Evolutionary conservation across 495 filamentous ascomycete species (phyloP), one percentile per base, ranked within the genome.

Genomic region (Hypoxylon lienhwacheense): DNA sequence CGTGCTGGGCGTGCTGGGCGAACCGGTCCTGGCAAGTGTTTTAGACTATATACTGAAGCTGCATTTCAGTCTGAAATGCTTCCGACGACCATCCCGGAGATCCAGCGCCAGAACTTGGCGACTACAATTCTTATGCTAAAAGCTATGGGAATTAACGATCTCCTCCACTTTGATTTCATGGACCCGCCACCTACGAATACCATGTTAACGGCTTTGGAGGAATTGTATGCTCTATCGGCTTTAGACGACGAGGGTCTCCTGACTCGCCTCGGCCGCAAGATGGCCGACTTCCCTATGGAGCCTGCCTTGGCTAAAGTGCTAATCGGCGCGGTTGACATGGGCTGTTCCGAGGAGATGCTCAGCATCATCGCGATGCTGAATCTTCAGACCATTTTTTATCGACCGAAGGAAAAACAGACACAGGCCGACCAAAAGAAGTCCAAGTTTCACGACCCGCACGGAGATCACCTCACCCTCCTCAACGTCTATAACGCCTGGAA

Each of bases 401-500:
- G 93, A 0, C 93, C 95, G 0, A 96, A 96, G 58, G 93, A 97
- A 59, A 97, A 97, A 67, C 93, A 97, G 63, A 81, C 85, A 41
- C 90, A 96, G 66, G 93, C 93, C 8, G 93, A 97, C 62, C 89
- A 96, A 69, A 97, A 97, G 77, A 97, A 97, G 68, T 79, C 90
- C 29, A 96, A 95, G 66, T 97, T 97, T 73, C 90, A 97, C 69
- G 95, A 97, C 64, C 89, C 91, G 0, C 83, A 89, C 44, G 92
- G 95, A 26, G 93, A 99, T 56, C 93, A 99, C 64, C 73, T 97
- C 2, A 99, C 93, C 1, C 75, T 97, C 0, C 80, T 99, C 20
- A 97, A 97, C 65, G 95, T 97, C 2, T 99, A 96, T 77, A 96
- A 96, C 61, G 83, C 77, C 10, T 99, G 93, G 93, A 95, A 95